Base-by-base conservation (phyloP, 2,329 filamentous ascomycete genomes). In the Colletotrichum coccodes region DNA sequence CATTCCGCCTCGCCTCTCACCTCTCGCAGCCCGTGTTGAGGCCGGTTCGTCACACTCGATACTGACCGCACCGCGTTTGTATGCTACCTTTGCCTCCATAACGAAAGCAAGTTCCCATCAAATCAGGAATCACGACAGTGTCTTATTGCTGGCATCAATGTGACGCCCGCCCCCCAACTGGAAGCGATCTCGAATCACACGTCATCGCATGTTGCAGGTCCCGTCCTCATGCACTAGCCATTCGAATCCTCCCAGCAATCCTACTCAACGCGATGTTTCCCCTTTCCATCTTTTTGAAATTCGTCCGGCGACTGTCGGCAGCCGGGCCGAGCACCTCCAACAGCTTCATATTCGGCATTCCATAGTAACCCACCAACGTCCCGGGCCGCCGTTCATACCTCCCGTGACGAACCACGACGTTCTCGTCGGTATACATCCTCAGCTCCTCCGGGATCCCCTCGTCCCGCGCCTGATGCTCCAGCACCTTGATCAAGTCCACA, bases 241-340 rank as follows among this genome's bases (percentile, higher is more conserved):
- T 50, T 50, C 57, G 57, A 1, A 36, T 34, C 21, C 44, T 40
- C 3, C 18, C 40, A 4, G 47, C 58, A 16, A 66, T 63, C 34
- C 40, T 62, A 7, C 56, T 49, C 49, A 63, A 2, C 2, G 64
- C 64, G 14, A n/a, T 6, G 6, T 47, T 34, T 2, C 12, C 49
- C 59, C 56, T 66, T 28, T 56, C 49, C 3, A 42, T 6, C 34
- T 30, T 66, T 23, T 40, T 50, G 7, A 38, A 49, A 28, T 63
- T 49, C 28, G 38, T 28, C 14, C n/a, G 16, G 9, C 52, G 60
- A 14, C 40, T 8, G 30, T 38, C 49, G 7, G 63, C 63, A 36
- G 58, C 58, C 30, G 58, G 64, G 8, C 64, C 64, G 16, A 66
- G 49, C 3, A 63, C 38, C 49, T 30, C 16, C 4, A 66, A 16